phyloP scores from a whole-genome alignment of 2,329 filamentous ascomycete genomes.

The Colletotrichum sp. region DNA sequence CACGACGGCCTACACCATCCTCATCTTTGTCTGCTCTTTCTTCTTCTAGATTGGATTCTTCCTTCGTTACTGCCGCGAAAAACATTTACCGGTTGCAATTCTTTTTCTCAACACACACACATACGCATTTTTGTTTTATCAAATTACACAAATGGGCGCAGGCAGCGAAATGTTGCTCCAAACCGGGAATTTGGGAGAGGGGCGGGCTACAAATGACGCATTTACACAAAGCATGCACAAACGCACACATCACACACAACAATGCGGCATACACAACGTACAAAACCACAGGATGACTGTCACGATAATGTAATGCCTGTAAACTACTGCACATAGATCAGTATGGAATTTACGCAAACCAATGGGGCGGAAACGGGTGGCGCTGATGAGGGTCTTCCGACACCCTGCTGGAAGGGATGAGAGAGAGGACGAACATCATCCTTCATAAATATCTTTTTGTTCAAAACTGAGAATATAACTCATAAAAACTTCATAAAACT shows the following conservation, averaged over 20 bases:
- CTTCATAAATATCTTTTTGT: neutral
- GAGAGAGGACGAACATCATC: neutral
- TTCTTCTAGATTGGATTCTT: slow-evolving; percentile 28
- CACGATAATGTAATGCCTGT: slow-evolving; percentile 21
- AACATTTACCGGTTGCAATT: neutral
- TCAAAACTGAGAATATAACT: neutral
- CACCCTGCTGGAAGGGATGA: slow-evolving; percentile 5
- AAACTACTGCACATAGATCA: slow-evolving; percentile 20
- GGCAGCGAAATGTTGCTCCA: neutral
- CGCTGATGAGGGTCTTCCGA: neutral
- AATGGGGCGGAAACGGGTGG: neutral
- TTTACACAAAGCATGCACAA: neutral
- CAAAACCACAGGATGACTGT: slow-evolving; percentile 14
- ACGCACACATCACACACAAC: neutral
- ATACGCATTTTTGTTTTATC: neutral
- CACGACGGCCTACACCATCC: slow-evolving; percentile 52
- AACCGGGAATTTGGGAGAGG: neutral
- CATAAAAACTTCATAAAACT: neutral
- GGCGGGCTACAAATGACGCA: neutral
- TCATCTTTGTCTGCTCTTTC: slow-evolving; percentile 52
- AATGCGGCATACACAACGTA: neutral
- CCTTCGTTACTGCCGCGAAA: neutral
- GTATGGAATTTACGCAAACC: slow-evolving; percentile 14
- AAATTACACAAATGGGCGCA: neutral
- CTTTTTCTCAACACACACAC: neutral